Percentiles rank a stretch among this genome's conserved stretches.
These are phyloP conservation scores for Penicillium canescens DNA, from an alignment of 495 filamentous ascomycete genomes.

Conservation along the genomic window DNA sequence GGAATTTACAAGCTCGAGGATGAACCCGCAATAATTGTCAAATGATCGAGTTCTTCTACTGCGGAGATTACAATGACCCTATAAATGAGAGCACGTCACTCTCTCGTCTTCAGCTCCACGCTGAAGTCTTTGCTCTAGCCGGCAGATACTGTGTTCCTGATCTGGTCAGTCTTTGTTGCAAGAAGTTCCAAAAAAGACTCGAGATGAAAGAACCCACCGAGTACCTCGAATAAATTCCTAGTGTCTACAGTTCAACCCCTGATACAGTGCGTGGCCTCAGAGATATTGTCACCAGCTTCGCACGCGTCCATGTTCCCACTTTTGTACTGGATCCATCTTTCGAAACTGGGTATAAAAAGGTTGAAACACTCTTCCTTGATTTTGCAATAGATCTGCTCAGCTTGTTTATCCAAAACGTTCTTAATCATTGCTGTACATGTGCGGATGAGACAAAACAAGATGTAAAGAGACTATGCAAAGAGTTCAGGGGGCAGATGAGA, in stretches of 20 bases:
- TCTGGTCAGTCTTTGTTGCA: neutral
- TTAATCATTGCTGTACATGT: too few species aligned
- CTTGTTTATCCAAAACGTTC: neutral
- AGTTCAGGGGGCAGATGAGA: too few species aligned
- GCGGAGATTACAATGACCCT: neutral
- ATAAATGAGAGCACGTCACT: neutral
- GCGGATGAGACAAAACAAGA: too few species aligned
- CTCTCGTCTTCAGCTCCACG: neutral
- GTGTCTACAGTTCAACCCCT: too few species aligned
- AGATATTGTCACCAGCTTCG: too few species aligned
- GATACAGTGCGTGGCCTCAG: too few species aligned
- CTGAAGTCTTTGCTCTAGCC: neutral
- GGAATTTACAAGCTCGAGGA: neutral
- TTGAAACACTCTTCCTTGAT: neutral
- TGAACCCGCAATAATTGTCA: neutral
- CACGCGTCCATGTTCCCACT: too few species aligned
- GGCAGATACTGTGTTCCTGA: neutral
- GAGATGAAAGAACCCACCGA: neutral
- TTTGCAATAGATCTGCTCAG: neutral
- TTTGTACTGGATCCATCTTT: neutral
- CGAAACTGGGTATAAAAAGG: neutral
- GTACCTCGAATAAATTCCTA: neutral
- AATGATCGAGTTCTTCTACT: neutral
- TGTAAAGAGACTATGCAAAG: too few species aligned
- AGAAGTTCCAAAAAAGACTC: neutral